Evolutionary conservation across 352 stramenopile species (phyloP).

Genomic region (Blastocystis hominis): DNA sequence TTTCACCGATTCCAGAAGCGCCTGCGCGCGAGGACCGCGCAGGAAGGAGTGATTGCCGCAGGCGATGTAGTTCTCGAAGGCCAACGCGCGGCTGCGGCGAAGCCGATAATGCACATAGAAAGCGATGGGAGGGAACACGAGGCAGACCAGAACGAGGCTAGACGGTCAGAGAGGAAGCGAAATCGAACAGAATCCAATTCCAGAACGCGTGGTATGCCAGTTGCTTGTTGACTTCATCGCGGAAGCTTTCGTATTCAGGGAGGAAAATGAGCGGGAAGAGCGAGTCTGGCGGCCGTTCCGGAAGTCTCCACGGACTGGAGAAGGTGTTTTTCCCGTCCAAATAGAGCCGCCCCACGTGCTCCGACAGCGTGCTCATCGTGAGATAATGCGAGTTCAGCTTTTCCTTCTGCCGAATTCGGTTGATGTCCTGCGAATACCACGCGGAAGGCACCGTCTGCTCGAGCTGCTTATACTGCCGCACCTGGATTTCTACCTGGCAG

Average conservation of each 20-base stretch:
- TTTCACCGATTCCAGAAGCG: constrained; percentile 18
- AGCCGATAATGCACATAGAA: not conserved
- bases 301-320: not conserved
- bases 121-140: not conserved
- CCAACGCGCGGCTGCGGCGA: not conserved
- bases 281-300: not conserved
- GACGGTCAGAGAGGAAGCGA: not conserved
- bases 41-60: constrained; percentile 19
- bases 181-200: not conserved
- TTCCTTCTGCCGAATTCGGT: constrained; percentile 31
- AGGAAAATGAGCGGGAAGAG: constrained; percentile 22
- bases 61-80: constrained; percentile 15
- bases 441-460: constrained; percentile 14
- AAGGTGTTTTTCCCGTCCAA: not conserved
- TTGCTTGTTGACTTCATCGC: constrained; percentile 2
- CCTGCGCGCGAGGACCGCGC: constrained; percentile 11
- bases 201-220: not conserved
- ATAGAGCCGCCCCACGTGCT: constrained; percentile 18
- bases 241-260: constrained; percentile 28
- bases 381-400: constrained; percentile 35
- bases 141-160: not conserved
- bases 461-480: constrained; percentile 1
- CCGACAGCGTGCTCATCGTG: not conserved
- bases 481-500: not conserved
- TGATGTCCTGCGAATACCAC: constrained; percentile 32